Evolutionary conservation across 768 basidiomycete genomes (phyloP).

Genomic region (Hemileccinum rubropunctum): DNA sequence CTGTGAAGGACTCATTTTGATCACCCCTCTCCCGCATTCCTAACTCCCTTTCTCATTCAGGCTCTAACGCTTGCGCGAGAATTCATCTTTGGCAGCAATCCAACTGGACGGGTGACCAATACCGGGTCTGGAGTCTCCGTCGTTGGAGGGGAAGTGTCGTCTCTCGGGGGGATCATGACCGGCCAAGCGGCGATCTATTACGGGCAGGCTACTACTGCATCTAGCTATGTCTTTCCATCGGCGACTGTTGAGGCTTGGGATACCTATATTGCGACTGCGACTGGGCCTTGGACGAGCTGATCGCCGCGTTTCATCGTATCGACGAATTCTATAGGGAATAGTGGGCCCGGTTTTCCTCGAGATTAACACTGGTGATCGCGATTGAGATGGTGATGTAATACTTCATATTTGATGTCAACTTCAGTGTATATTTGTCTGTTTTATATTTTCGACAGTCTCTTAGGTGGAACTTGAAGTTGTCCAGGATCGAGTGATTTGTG

Average conservation of each 20-base stretch:
- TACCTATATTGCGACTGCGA: conserved; percentile 37
- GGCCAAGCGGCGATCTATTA: conserved; percentile 56
- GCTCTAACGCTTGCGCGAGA: conserved; percentile 59
- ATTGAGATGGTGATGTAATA: too few species aligned
- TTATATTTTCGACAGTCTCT: too few species aligned
- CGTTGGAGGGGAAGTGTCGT: conserved; percentile 48
- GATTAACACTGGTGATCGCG: too few species aligned
- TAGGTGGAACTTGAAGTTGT: too few species aligned
- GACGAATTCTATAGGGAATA: too few species aligned
- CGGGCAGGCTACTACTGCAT: conserved; percentile 44
- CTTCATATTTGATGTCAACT: too few species aligned
- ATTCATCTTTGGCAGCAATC: conserved; percentile 62
- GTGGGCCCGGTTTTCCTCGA: too few species aligned
- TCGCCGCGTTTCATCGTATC: too few species aligned
- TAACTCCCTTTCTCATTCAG: conserved; percentile 30
- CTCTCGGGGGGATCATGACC: conserved; percentile 46
- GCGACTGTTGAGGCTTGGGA: conserved; percentile 59
- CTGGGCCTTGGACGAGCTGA: too few species aligned
- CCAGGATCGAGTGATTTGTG: too few species aligned
- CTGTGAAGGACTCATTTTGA: conserved; percentile 39
- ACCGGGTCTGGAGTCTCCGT: conserved; percentile 31
- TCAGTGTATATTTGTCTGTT: too few species aligned
- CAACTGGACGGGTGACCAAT: conserved; percentile 52
- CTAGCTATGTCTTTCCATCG: conserved; percentile 51
- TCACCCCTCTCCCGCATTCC: neutral